Percentiles rank a stretch among this genome's conserved stretches.
These are phyloP conservation scores for Eurotiales sp. DNA, from an alignment of 2,329 filamentous ascomycete species.

Conservation along the genomic window DNA sequence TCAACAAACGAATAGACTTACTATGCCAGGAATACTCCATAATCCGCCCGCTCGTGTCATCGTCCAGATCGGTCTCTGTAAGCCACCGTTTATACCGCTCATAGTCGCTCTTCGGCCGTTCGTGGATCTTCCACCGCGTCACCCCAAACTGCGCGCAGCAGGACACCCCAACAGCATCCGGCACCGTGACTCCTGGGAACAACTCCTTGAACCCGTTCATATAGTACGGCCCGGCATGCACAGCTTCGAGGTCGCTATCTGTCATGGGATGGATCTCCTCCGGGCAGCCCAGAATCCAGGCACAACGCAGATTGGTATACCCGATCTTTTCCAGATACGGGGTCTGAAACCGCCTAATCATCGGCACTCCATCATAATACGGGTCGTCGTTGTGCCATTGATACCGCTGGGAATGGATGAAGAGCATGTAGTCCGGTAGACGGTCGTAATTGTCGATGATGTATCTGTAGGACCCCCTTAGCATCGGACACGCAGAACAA, in stretches of 20 bases:
- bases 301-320: constrained; percentile 54
- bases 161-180: constrained; percentile 45
- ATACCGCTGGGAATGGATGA: constrained; percentile 38
- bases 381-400: constrained; percentile 52
- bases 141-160: constrained; percentile 57
- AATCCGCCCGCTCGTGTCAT: constrained; percentile 51
- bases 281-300: constrained; percentile 52
- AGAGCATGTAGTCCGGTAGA: constrained; percentile 39
- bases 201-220: constrained; percentile 48
- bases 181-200: constrained; percentile 41
- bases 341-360: constrained; percentile 48
- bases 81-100: constrained; percentile 49
- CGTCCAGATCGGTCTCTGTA: constrained; percentile 42
- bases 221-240: constrained; percentile 50
- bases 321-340: constrained; percentile 48
- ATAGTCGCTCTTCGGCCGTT: constrained; percentile 47
- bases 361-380: constrained; percentile 48
- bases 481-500: background rate
- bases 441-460: constrained; percentile 42
- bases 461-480: constrained; percentile 26
- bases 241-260: constrained; percentile 39
- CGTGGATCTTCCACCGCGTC: constrained; percentile 44
- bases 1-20: constrained; percentile 26
- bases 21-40: constrained; percentile 61
- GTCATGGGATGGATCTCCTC: constrained; percentile 47